Percentiles rank a stretch among this genome's conserved stretches.
Evolutionary conservation across 345 rosid genomes (phyloP).

Genomic region (Geranium rotundifolium): DNA sequence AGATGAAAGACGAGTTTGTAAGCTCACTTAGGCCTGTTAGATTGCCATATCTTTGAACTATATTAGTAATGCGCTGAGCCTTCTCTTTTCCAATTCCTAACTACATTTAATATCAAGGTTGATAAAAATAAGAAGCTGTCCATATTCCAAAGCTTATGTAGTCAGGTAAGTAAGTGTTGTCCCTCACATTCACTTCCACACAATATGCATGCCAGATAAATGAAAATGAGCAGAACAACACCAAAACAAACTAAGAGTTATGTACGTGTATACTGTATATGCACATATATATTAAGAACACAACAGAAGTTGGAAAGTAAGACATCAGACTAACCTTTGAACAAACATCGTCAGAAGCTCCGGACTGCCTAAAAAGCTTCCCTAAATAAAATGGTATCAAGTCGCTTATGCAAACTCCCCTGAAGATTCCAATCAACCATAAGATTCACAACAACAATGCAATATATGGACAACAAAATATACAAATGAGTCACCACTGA

Average conservation of each 20-base stretch:
- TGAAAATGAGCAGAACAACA: too few relatives aligned
- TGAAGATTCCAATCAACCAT: slow-evolving; percentile 16
- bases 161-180: too few relatives aligned
- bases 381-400: slow-evolving; percentile 93
- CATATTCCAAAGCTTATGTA: too few relatives aligned
- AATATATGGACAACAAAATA: neutral
- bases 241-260: too few relatives aligned
- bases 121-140: neutral
- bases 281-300: slow-evolving; percentile 7
- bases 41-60: slow-evolving; percentile 66
- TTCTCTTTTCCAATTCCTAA: slow-evolving; percentile 68
- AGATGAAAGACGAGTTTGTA: neutral
- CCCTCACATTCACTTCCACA: too few relatives aligned
- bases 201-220: too few relatives aligned
- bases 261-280: neutral
- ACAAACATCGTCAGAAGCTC: slow-evolving; percentile 66
- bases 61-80: slow-evolving; percentile 34
- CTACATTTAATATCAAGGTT: slow-evolving; percentile 28
- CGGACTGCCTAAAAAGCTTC: slow-evolving; percentile 55
- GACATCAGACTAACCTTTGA: slow-evolving; percentile 47
- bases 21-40: slow-evolving; percentile 70
- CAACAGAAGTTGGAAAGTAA: slow-evolving; percentile 2
- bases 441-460: slow-evolving; percentile 9
- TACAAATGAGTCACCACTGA: slow-evolving; percentile 19
- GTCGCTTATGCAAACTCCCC: slow-evolving; percentile 91